These are phyloP conservation scores for Gossypium schwendimanii DNA, from an alignment of 441 rosid species.

Conservation along the genomic window DNA sequence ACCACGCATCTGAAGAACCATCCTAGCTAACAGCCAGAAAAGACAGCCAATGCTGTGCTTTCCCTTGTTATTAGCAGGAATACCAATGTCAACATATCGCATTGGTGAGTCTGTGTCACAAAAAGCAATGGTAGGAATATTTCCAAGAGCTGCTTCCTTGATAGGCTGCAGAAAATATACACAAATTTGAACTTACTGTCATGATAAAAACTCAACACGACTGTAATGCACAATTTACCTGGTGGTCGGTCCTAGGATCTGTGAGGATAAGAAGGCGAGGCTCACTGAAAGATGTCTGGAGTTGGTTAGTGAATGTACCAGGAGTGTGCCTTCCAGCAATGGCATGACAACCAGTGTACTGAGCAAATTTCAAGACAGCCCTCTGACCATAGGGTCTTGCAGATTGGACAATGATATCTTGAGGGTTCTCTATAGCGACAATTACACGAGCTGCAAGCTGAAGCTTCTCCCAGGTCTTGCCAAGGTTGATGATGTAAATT, in stretches of 20 bases:
- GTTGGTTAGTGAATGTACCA: constrained; percentile 89
- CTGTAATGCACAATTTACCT: constrained; percentile 30
- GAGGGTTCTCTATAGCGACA: constrained; percentile 80
- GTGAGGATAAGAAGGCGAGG: constrained; percentile 85
- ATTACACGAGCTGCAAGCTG: constrained; percentile 82
- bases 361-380: constrained; percentile 83
- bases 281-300: constrained; percentile 79
- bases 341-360: constrained; percentile 83
- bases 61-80: constrained; percentile 94
- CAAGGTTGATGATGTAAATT: constrained; percentile 79
- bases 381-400: constrained; percentile 93
- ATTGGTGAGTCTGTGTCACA: constrained; percentile 94
- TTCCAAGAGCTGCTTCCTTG: constrained; percentile 93
- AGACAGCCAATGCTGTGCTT: constrained; percentile 93
- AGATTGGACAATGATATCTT: constrained; percentile 82
- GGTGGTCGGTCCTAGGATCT: constrained; percentile 86
- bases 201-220: background rate
- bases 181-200: background rate
- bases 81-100: constrained; percentile 84
- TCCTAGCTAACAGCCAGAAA: constrained; percentile 88
- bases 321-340: constrained; percentile 98
- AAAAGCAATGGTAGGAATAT: constrained; percentile 86
- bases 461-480: constrained; percentile 92
- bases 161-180: constrained; percentile 52
- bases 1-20: constrained; percentile 97